A percentile compares a stretch with the other conserved stretches of the same genome.
Conservation (phyloP, 208 protist genomes). For the Leishmania amazonensis region DNA sequence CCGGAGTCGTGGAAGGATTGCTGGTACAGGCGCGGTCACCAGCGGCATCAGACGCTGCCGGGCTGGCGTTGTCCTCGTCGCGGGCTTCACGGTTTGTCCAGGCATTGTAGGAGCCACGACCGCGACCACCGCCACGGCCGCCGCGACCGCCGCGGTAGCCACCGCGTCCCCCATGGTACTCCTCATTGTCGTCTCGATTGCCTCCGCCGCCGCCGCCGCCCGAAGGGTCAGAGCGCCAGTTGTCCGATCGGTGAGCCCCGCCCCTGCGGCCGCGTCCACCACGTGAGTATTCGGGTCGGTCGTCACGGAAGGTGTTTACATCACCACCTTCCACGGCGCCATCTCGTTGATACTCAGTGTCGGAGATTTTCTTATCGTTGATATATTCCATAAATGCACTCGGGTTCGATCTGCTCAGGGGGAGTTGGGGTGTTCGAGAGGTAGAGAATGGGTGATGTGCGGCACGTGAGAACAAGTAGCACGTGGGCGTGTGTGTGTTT, state of each 20-base stretch:
- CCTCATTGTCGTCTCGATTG: slow-evolving; percentile 22
- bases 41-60: neutral
- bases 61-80: slow-evolving; percentile 18
- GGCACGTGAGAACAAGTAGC: neutral
- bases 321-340: slow-evolving; percentile 38
- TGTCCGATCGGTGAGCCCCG: slow-evolving; percentile 42
- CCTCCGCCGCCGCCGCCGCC: slow-evolving; percentile 25
- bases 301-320: slow-evolving; percentile 39
- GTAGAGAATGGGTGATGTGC: neutral
- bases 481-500: neutral
- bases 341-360: slow-evolving; percentile 60
- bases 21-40: neutral
- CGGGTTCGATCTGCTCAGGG: slow-evolving; percentile 13
- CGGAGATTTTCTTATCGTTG: slow-evolving; percentile 38
- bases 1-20: neutral
- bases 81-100: slow-evolving; percentile 26
- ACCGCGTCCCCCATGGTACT: slow-evolving; percentile 29
- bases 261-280: slow-evolving; percentile 41
- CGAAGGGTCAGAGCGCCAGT: slow-evolving; percentile 38
- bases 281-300: slow-evolving; percentile 48
- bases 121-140: slow-evolving; percentile 25
- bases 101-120: slow-evolving; percentile 25
- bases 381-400: slow-evolving; percentile 58
- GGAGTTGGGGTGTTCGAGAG: neutral
- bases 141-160: slow-evolving; percentile 13